Base-by-base conservation (phyloP, 805 yeast genomes). In the Alloascoidea africana region DNA sequence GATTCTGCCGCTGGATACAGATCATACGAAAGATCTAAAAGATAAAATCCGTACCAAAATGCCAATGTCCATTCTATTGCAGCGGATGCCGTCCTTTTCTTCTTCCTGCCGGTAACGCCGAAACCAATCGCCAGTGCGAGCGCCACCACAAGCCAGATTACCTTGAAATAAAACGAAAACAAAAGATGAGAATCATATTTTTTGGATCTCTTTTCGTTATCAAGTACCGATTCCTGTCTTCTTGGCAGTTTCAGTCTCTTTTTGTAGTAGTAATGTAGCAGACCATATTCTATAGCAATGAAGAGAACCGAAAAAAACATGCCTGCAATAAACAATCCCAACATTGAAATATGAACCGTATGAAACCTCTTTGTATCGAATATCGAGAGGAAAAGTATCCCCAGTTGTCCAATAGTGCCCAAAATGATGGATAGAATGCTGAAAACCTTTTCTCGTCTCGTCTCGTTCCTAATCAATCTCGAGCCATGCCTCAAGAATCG, bases 11-110 rank as follows among this genome's bases (percentile, higher is more conserved):
- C 76, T 1, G 85, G 78, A 47, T 68, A 66, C 45, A 86, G 65
- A 52, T 89, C 96, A 42, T 70, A 65, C 2, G 80, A 60, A 54
- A 87, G 64, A 40, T 76, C 58, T 3, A 77, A 50, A 44, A 77
- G 69, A 42, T 81, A 62, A 23, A 77, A 48, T 2, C 94, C 91
- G 52, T 81, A 87, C 74, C 83, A 76, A 56, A 76, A 87, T n/a
- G 89, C 76, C 33, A 87, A 56, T 2, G 76, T 52, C 97, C 97
- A 89, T 57, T 89, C 97, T 51, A 80, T 73, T 15, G 65, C 60
- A 0, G 86, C 86, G 32, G 66, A 60, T 3, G 68, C 68, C 44
- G 67, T 61, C 30, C 58, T 49, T 4, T 58, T 48, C 17, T 63
- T 62, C 1, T 40, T 38, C 16, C 45, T 46, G 16, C 55, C 41